A percentile compares a stretch with the other conserved stretches of the same genome.
These are phyloP conservation scores for Nemania sp. DNA, from an alignment of 2,329 filamentous ascomycete genomes.

Conservation along the genomic window DNA sequence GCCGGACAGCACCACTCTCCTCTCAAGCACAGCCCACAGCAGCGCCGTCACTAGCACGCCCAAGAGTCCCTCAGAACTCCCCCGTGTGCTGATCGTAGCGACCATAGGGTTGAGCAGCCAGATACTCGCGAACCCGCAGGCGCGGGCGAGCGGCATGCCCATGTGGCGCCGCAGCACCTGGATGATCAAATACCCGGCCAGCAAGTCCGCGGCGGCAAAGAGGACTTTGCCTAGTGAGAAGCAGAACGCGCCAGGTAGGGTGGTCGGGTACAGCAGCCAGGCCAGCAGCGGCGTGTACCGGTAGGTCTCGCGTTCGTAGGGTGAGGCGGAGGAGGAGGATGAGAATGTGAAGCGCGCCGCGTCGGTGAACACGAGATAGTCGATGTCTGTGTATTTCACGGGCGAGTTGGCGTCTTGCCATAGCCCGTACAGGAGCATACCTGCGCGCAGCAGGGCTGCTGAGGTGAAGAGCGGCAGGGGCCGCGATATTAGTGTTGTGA, in stretches of 20 bases:
- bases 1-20: conserved; percentile 74
- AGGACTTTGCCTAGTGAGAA: conserved; percentile 90
- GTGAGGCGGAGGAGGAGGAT: conserved; percentile 83
- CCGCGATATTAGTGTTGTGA: conserved; percentile 53
- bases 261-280: conserved; percentile 88
- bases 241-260: conserved; percentile 59
- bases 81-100: conserved; percentile 93
- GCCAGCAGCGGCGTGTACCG: conserved; percentile 95
- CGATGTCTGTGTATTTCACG: conserved; percentile 98
- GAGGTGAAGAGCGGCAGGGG: conserved; percentile 66
- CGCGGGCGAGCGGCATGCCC: conserved; percentile 63
- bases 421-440: conserved; percentile 86
- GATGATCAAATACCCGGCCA: conserved; percentile 76
- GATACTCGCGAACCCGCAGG: conserved; percentile 82
- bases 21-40: conserved; percentile 81
- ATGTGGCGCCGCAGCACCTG: conserved; percentile 55
- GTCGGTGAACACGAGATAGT: conserved; percentile 98
- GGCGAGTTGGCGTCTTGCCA: conserved; percentile 93
- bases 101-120: conserved; percentile 99
- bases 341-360: conserved; percentile 76
- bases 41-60: conserved; percentile 86
- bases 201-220: conserved; percentile 84
- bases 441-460: conserved; percentile 73
- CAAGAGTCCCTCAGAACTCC: conserved; percentile 91
- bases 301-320: conserved; percentile 93